Conservation (phyloP, 345 rosid species). For the Arabidopsis arenosa region DNA sequence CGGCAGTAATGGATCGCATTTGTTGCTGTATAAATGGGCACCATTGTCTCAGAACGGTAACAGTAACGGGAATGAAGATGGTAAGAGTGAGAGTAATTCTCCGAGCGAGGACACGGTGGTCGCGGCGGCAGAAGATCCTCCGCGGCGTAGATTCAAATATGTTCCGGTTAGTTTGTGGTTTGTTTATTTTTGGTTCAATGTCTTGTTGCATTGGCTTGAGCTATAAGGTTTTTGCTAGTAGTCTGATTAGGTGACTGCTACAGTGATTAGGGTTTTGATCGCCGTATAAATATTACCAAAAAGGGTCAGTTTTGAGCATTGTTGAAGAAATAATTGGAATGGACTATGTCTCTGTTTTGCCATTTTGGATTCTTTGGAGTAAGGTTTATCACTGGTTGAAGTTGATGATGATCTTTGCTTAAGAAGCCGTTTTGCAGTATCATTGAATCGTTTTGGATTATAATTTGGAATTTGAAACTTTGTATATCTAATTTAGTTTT, state of each 20-base stretch:
- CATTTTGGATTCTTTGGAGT: background rate
- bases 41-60: constrained; percentile 61
- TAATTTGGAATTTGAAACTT: background rate
- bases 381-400: background rate
- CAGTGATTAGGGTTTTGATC: constrained; percentile 31
- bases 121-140: constrained; percentile 60
- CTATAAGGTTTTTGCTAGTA: background rate
- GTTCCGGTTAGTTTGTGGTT: constrained; percentile 67
- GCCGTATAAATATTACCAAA: background rate
- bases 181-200: background rate
- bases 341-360: background rate
- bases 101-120: constrained; percentile 43
- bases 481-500: background rate
- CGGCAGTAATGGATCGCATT: constrained; percentile 69
- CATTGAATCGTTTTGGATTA: background rate
- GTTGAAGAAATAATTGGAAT: background rate
- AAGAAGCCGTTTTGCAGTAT: background rate
- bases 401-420: background rate
- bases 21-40: constrained; percentile 87
- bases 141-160: constrained; percentile 83
- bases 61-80: constrained; percentile 32
- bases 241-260: background rate
- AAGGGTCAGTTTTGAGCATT: constrained; percentile 29
- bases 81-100: constrained; percentile 50
- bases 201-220: constrained; percentile 9